Conservation (phyloP, 192 early-diverging fungal species). For the Backusella parvicylindrica region DNA sequence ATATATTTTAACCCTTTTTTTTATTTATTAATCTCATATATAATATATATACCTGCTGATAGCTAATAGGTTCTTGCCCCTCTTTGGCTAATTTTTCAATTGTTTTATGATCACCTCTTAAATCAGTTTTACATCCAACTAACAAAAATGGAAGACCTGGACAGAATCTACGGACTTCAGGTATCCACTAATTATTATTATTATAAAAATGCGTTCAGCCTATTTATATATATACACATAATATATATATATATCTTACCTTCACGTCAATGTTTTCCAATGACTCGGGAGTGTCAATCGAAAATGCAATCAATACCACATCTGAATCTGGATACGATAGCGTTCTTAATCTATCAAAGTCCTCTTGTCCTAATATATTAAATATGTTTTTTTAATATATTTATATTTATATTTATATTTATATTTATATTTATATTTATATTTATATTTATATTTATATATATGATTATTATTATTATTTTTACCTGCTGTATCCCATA, state of each 20-base stretch:
- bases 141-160: slow-evolving; percentile 21
- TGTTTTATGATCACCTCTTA: slow-evolving; percentile 17
- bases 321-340: slow-evolving; percentile 23
- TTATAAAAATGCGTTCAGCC: not conserved
- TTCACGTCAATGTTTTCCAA: slow-evolving; percentile 31
- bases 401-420: too few relatives aligned
- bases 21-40: not conserved
- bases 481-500: slow-evolving; percentile 43
- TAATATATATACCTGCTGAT: slow-evolving; percentile 20
- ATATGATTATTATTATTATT: not conserved
- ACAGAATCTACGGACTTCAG: slow-evolving; percentile 19
- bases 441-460: too few relatives aligned
- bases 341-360: slow-evolving; percentile 22
- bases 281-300: slow-evolving; percentile 31
- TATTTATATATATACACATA: slow-evolving; percentile 36
- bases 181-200: slow-evolving; percentile 28
- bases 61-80: slow-evolving; percentile 42
- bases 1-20: not conserved
- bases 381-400: not conserved
- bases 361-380: slow-evolving; percentile 20
- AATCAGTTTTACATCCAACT: slow-evolving; percentile 28
- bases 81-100: slow-evolving; percentile 62
- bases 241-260: slow-evolving; percentile 3
- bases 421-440: too few relatives aligned
- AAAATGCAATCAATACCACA: slow-evolving; percentile 19